Evolutionary conservation across 106 monocot genomes (phyloP), one percentile per base, ranked within the genome.

Genomic region (Dactylorhiza incarnata): DNA sequence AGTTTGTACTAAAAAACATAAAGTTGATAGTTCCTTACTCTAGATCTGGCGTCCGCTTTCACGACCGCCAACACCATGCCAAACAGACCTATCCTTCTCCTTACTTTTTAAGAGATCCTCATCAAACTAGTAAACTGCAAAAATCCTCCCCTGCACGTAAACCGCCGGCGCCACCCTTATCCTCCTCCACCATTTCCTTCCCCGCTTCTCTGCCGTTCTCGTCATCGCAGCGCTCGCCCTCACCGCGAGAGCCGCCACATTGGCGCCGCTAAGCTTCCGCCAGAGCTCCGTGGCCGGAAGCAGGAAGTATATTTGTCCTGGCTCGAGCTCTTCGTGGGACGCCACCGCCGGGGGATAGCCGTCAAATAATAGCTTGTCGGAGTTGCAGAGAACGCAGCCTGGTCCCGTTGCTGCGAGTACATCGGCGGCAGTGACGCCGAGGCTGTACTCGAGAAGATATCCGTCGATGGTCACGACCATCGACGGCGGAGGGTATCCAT

Each of bases 241-340:
- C 14, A 52, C 20, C 5, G 67, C 80, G 9, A 80, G 44, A 1
- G 74, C 66, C 11, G 74, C 80, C 47, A 74, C 63, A 14, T 69
- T 45, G 16, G 16, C 45, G 10, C 16, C 69, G 0, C 45, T 45
- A 0, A 69, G 45, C 24, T 52, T 8, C 24, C 17, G 45, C 5
- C 63, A 10, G 51, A 80, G 73, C 50, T 52, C 74, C 9, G 15
- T 5, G 0, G 16, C 53, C 14, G 74, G 80, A 11, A 80, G 80
- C 13, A 74, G 66, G 50, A 80, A 80, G 23, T 80, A 80, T 20
- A 80, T 80, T 43, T 74, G 74, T 9, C 67, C 74, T 13, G 65
- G 7, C 13, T 50, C 67, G 11, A 80, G 80, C 15, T 10, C 23
- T 11, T 74, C 67, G 5, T 43, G 3, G 7, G 17, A 14, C 4